Base-by-base conservation (phyloP, 1,284 basidiomycete species). In the Marasmius oreades region DNA sequence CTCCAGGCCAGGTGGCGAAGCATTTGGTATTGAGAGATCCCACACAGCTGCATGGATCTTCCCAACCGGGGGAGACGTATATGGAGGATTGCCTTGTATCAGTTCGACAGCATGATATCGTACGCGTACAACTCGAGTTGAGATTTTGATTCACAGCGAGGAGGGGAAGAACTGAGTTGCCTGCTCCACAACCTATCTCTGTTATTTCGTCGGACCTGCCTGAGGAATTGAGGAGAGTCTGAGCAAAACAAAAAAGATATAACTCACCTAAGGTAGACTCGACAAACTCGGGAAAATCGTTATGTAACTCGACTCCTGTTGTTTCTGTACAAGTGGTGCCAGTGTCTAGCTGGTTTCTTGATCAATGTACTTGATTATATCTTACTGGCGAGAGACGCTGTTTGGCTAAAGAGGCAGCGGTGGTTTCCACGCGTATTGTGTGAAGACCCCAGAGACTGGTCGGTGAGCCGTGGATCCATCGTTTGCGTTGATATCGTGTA, bases 141-240 rank as follows among this genome's bases (percentile, higher is more conserved):
- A 0, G 92, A 69, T 99, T 99, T 66, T 85, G 72, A 69, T 98
- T 98, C 42, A 84, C 75, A 46, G 84, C 78, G 12, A 98, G 75
- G 2, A 98, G 74, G 0, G 97, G 97, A 65, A 97, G 98, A 0
- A 95, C 85, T 2, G 95, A 92, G 68, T 97, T 98, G 24, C 97
- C 97, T 16, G 94, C 92, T 85, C 92, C 93, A 70, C 93, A 95
- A 44, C 93, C 93, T 34, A 95, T 80, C 71, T 95, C 93, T 52
- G 87, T 85, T 31, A 96, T 82, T 0, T 82, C 56, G 84, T 77
- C 0, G 82, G 80, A 16, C 94, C 93, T 58, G 91, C 91, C 88
- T 93, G 66, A 48, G 37, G 52, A 44, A 58, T 59, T 61, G 55
- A 53, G 48, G 46, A 44, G 55, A 23, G 22, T 18, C 51, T 34